phyloP scores from a whole-genome alignment of 495 filamentous ascomycete species.

The Aspergillus diversus region DNA sequence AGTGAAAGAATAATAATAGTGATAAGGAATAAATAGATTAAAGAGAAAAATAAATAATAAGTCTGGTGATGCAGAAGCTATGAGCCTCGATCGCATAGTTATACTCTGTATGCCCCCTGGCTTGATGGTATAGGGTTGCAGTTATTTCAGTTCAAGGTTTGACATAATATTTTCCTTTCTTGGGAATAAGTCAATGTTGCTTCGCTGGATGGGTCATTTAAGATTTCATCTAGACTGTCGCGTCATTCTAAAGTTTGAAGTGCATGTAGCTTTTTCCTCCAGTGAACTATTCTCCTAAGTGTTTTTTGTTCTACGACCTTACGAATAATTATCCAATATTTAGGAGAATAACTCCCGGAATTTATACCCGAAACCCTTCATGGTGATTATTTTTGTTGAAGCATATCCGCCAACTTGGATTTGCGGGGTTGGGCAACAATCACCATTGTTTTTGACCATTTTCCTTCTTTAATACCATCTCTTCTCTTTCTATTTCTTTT shows the following conservation, averaged over 20 bases:
- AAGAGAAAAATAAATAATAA: too few species aligned
- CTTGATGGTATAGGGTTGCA: constrained; percentile 6
- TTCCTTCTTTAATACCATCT: background rate
- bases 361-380: background rate
- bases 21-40: too few species aligned
- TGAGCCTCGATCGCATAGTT: background rate
- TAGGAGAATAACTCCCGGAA: background rate
- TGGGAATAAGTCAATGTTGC: background rate
- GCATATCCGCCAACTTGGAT: background rate
- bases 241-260: too few species aligned
- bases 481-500: background rate
- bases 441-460: background rate
- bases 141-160: background rate
- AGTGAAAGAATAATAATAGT: too few species aligned
- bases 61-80: background rate
- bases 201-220: too few species aligned
- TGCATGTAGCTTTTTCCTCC: background rate
- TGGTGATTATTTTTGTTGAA: background rate
- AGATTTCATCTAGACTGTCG: too few species aligned
- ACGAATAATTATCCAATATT: background rate
- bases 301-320: too few species aligned
- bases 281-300: background rate
- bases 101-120: background rate
- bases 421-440: constrained; percentile 21
- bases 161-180: background rate